Evolutionary conservation across 495 filamentous ascomycete species (phyloP), one percentile per base, ranked within the genome.

Genomic region (Mycothermus thermophilus): DNA sequence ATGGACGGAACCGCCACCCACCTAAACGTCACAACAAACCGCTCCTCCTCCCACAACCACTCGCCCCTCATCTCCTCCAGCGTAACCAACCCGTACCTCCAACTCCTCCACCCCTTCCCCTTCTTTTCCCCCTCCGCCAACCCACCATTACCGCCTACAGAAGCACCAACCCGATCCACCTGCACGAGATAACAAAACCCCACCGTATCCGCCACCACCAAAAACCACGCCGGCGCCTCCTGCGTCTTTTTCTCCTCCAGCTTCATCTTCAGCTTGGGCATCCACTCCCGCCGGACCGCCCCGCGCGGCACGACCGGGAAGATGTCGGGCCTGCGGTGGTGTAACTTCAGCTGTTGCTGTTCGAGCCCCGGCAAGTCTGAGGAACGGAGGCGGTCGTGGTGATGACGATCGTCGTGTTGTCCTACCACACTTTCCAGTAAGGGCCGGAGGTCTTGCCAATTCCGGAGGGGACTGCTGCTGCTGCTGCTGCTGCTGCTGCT

Each of bases 11-110:
- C 12, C 6, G 8, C 3, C 9, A 44, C 66, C 60, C 63, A 81
- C 68, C 84, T 74, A 50, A 94, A 95, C 3, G 75, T 74, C 12
- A 95, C 63, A 41, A 83, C 79, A 52, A 97, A 83, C 13, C 79
- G 75, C 59, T 97, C 86, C 47, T 94, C 85, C 24, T 66, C 66
- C 39, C 73, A 67, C 30, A 42, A 44, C 34, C 48, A 49, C 29
- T 58, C 46, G 0, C 49, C 57, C 12, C 36, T 41, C 31, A 61
- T 46, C 7, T 27, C 40, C 17, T 77, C 73, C 49, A 97, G 58
- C 10, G 79, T 80, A 43, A 92, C 74, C 28, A 92, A 66, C 3
- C 86, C 90, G 50, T 78, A 75, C 0, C 72, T 40, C n/a, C n/a
- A n/a, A n/a, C n/a, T n/a, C n/a, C n/a, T n/a, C n/a, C n/a, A n/a